These are phyloP conservation scores for Hypoxylon fuscum DNA, from an alignment of 495 filamentous ascomycete species.

Conservation along the genomic window DNA sequence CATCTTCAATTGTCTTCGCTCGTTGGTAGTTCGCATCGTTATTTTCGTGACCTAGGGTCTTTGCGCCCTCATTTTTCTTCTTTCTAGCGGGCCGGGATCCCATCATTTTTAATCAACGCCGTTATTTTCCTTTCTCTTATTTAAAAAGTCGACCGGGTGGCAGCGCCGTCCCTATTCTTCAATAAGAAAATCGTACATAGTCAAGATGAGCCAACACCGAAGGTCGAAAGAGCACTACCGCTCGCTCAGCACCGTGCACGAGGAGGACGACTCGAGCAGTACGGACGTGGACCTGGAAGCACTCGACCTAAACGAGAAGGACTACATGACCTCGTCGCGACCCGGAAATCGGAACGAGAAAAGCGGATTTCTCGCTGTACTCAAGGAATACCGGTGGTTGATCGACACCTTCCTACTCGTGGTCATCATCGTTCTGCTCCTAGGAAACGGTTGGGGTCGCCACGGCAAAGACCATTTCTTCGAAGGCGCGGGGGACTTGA, in stretches of 20 bases:
- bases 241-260: constrained; percentile 18
- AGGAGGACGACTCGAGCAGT: constrained; percentile 43
- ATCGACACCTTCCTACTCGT: constrained; percentile 49
- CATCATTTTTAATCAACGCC: constrained; percentile 10
- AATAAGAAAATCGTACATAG: not conserved
- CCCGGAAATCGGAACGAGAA: constrained; percentile 6
- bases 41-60: not conserved
- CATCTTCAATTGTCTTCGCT: constrained; percentile 3
- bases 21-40: constrained; percentile 10
- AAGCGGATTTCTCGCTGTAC: constrained; percentile 13
- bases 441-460: constrained; percentile 36
- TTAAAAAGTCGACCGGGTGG: too few species aligned
- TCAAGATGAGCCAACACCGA: constrained; percentile 26
- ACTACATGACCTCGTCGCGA: constrained; percentile 24
- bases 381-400: constrained; percentile 42
- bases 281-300: constrained; percentile 44
- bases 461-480: constrained; percentile 23
- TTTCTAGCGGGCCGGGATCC: constrained; percentile 23
- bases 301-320: constrained; percentile 41
- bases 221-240: constrained; percentile 27
- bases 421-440: constrained; percentile 44
- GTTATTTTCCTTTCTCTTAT: not conserved
- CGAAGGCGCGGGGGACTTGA: constrained; percentile 49
- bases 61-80: constrained; percentile 9
- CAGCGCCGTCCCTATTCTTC: constrained; percentile 8